Evolutionary conservation across 164 flowering plant genomes (phyloP), one percentile per base, ranked within the genome.

Genomic region (Liquidambar formosana): DNA sequence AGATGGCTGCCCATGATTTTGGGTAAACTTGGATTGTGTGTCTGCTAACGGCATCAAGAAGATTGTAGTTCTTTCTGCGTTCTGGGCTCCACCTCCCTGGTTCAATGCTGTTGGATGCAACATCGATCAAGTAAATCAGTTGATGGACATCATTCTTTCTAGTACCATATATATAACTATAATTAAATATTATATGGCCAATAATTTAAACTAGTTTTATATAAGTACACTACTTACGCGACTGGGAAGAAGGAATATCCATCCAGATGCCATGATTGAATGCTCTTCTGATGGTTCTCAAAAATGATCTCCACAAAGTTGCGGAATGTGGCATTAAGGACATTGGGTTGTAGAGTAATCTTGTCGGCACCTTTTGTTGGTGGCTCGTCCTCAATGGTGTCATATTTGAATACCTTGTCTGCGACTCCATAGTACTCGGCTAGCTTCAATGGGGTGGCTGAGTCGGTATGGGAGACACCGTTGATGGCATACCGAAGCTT

Each of bases 221-320:
- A n/a, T n/a, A n/a, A n/a, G n/a, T n/a, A n/a, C n/a, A 4, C 3
- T 11, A 75, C 83, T 75, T 80, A 82, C 74, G 82, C 91, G n/a
- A 84, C 88, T 0, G 83, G 83, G 53, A 85, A 87, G 84, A 87
- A 87, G 27, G 88, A 77, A 69, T 85, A 79, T 3, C 91, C 91
- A 49, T 80, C 85, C 69, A 85, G 47, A 69, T 85, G 79, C 69
- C 71, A 87, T 2, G 88, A 66, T 61, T 87, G 91, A 33, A 87
- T 71, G 73, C 70, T 78, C 75, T 74, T 87, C 78, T 85, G 85
- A 26, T 58, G 70, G 80, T 87, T 85, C 84, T 85, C 85, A 21
- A 85, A 80, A 73, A 85, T 76, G 69, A 85, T 81, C 81, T 85
- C 89, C 1, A 83, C 70, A 25, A 82, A 87, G 67, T 64, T 71